Evolutionary conservation across 495 filamentous ascomycete species (phyloP), one percentile per base, ranked within the genome.

Genomic region (Daldinia loculata): DNA sequence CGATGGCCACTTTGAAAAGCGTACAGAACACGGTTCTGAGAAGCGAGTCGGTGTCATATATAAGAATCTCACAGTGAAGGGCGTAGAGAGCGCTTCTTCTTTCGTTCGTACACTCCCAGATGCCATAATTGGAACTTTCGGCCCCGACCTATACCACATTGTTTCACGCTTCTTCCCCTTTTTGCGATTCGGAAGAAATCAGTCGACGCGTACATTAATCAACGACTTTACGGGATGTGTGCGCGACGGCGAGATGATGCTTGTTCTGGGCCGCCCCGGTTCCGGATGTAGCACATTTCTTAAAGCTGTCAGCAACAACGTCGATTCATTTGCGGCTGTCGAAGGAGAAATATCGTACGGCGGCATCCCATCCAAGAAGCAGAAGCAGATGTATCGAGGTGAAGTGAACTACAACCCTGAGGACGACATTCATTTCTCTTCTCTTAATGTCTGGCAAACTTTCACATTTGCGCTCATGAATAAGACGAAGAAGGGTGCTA

Each of bases 31-130:
- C 6, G 86, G 85, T 30, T 92, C 92, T 0, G 87, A 89, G 41
- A 97, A 96, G 82, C 93, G 91, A 72, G 87, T 97, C 22, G 94
- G 94, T 3, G 91, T 97, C 1, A 84, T 94, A 1, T 97, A 92
- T 80, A 92, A 91, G 80, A 84, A 92, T 74, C 82, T 95, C 38
- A 92, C 87, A 0, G 93, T 95, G 38, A 89, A 91, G 77, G 93
- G 92, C 41, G 81, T 90, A 8, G 86, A 88, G 60, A 87, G 87
- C 8, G 88, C 87, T 2, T 83, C 90, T 0, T 87, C 85, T 1
- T 91, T 92, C 67, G 91, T 92, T 17, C 87, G 88, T 17, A 93
- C 92, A 0, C 81, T 96, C 0, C 92, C 92, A 3, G 85, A 92
- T 71, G 92, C 92, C 5, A 85, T 96, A 56, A 61, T 93, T n/a